Conservation (phyloP, 2,329 filamentous ascomycete species). For the Daldinia eschscholtzii region DNA sequence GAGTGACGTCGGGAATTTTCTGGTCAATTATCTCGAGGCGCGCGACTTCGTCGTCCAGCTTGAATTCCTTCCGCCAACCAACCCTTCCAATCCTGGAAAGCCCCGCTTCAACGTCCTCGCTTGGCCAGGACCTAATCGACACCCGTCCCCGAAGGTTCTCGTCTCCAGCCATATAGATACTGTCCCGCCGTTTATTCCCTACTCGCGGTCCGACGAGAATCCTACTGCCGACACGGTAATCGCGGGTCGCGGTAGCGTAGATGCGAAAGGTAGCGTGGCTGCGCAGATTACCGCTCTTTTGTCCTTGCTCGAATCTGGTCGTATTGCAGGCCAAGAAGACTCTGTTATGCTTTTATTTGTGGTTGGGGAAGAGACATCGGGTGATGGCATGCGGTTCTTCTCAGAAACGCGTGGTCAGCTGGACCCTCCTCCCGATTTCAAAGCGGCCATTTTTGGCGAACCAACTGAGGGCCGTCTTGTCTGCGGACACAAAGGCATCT, state of each 20-base stretch:
- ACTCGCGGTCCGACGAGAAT: slow-evolving; percentile 66
- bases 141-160: slow-evolving; percentile 69
- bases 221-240: slow-evolving; percentile 66
- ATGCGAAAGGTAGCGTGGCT: slow-evolving; percentile 77
- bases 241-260: slow-evolving; percentile 79
- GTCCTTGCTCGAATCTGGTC: slow-evolving; percentile 60
- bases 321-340: slow-evolving; percentile 60
- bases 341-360: slow-evolving; percentile 72
- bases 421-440: slow-evolving; percentile 58
- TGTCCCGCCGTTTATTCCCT: slow-evolving; percentile 79
- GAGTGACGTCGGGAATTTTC: slow-evolving; percentile 73
- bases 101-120: slow-evolving; percentile 82
- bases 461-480: slow-evolving; percentile 91
- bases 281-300: slow-evolving; percentile 78
- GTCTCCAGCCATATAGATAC: slow-evolving; percentile 86
- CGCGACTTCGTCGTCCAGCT: slow-evolving; percentile 60
- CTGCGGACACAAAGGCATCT: slow-evolving; percentile 89
- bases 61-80: slow-evolving; percentile 57
- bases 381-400: slow-evolving; percentile 81
- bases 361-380: slow-evolving; percentile 85
- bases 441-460: slow-evolving; percentile 89
- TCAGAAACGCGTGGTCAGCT: slow-evolving; percentile 54
- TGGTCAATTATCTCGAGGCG: slow-evolving; percentile 73
- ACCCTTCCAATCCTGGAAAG: slow-evolving; percentile 49
- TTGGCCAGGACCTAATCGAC: slow-evolving; percentile 64